phyloP scores from a whole-genome alignment of 2,329 filamentous ascomycete species.

The Cryphonectria naterciae region DNA sequence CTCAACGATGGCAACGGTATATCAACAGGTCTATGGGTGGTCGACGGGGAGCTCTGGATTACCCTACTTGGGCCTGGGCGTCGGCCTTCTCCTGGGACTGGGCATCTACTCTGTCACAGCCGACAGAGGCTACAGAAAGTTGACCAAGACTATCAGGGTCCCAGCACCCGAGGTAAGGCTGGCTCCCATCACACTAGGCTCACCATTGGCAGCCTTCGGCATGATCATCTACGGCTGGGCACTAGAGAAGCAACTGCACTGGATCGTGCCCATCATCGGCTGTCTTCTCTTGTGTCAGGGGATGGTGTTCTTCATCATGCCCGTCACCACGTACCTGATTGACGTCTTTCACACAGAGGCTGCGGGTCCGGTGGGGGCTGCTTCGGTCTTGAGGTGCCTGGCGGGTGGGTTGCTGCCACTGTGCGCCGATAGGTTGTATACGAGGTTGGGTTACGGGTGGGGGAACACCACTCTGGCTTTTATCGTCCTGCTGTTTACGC shows the following conservation, averaged over 20 bases:
- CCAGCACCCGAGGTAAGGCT: background rate
- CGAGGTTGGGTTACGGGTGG: slow-evolving; percentile 3
- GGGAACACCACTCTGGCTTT: slow-evolving; percentile 20
- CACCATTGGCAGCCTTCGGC: background rate
- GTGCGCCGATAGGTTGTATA: slow-evolving; percentile 9
- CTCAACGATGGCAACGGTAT: background rate
- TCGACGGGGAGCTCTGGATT: background rate
- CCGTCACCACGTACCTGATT: slow-evolving; percentile 20
- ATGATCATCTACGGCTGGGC: slow-evolving; percentile 22
- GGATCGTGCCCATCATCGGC: slow-evolving; percentile 16
- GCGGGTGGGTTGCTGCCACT: slow-evolving; percentile 16
- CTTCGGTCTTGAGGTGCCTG: slow-evolving; percentile 16
- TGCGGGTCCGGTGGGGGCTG: slow-evolving; percentile 18
- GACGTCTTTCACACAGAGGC: slow-evolving; percentile 20
- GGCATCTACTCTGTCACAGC: background rate
- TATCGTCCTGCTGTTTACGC: slow-evolving; percentile 5
- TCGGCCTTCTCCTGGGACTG: background rate
- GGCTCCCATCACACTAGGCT: background rate
- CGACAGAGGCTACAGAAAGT: background rate
- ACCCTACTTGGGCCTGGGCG: background rate
- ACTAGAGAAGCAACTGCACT: slow-evolving; percentile 17
- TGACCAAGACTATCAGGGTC: background rate
- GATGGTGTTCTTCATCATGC: slow-evolving; percentile 14
- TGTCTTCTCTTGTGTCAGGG: slow-evolving; percentile 7
- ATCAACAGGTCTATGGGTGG: background rate